These are phyloP conservation scores for Xylaria digitata DNA, from an alignment of 2,329 filamentous ascomycete species.

Conservation along the genomic window DNA sequence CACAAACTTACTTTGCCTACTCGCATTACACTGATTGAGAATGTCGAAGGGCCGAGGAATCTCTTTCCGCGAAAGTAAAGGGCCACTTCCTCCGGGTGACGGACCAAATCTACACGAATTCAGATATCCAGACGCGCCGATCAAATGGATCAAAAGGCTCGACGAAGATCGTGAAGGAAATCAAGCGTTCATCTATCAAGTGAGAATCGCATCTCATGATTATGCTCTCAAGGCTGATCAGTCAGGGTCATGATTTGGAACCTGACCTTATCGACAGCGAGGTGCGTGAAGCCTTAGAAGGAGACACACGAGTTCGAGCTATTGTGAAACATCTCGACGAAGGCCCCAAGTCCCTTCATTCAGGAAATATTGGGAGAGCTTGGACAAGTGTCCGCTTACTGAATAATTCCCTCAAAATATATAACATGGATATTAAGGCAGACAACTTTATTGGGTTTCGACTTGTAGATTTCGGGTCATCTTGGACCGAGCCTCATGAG, in stretches of 20 bases:
- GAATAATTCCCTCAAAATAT: constrained; percentile 9
- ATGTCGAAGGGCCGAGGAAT: too few relatives aligned
- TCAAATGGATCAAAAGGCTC: constrained; percentile 16
- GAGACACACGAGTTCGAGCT: constrained; percentile 4
- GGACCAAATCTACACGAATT: not conserved
- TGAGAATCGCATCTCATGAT: constrained; percentile 1
- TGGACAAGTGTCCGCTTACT: not conserved
- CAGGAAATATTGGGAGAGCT: not conserved
- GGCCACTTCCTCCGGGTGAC: not conserved
- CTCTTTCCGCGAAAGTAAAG: too few relatives aligned
- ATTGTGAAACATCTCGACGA: constrained; percentile 12
- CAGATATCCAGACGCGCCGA: not conserved
- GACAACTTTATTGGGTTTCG: constrained; percentile 9
- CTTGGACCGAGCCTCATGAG: constrained; percentile 13
- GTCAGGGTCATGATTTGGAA: not conserved
- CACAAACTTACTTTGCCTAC: too few relatives aligned
- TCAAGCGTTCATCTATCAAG: constrained; percentile 2
- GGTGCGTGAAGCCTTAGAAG: not conserved
- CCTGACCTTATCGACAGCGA: not conserved
- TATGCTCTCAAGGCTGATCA: constrained; percentile 12
- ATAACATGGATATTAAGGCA: constrained; percentile 16
- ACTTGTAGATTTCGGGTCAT: constrained; percentile 11
- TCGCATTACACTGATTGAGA: too few relatives aligned
- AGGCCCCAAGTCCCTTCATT: not conserved
- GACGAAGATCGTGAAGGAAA: not conserved